phyloP scores from a whole-genome alignment of 192 early-diverging fungal genomes.

The Linnemannia hyalina region DNA sequence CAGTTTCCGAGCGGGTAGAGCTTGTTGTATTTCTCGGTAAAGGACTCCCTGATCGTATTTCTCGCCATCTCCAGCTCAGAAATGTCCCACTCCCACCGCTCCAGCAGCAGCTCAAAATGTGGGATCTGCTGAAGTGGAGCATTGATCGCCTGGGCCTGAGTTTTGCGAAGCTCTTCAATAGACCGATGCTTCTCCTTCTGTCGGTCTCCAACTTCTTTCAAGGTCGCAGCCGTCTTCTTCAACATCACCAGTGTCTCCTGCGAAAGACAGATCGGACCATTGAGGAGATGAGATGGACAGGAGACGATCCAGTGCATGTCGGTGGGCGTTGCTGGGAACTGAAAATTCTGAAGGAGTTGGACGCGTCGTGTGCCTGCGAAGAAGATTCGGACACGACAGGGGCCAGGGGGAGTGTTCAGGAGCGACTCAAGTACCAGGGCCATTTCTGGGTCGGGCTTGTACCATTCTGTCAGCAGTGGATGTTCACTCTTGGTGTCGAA shows the following conservation, averaged over 20 bases:
- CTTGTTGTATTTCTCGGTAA: too few species aligned
- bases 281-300: not conserved
- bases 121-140: not conserved
- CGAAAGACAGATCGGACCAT: not conserved
- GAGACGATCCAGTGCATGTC: not conserved
- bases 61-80: not conserved
- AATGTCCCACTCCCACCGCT: not conserved
- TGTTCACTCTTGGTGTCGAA: conserved; percentile 1
- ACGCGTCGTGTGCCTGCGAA: not conserved
- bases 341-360: not conserved
- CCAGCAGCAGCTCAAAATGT: not conserved
- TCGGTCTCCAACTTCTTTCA: not conserved
- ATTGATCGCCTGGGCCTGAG: not conserved
- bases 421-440: not conserved
- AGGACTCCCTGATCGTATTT: not conserved
- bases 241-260: not conserved
- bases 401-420: not conserved
- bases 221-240: not conserved
- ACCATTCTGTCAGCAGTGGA: conserved; percentile 12
- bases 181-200: not conserved
- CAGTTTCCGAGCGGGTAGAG: too few species aligned
- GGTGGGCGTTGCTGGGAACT: not conserved
- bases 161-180: not conserved
- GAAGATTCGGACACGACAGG: not conserved
- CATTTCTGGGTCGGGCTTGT: not conserved